Percentiles rank a stretch among this genome's conserved stretches.
Conservation (phyloP, 75 land plant species). For the Larix kaempferi region DNA sequence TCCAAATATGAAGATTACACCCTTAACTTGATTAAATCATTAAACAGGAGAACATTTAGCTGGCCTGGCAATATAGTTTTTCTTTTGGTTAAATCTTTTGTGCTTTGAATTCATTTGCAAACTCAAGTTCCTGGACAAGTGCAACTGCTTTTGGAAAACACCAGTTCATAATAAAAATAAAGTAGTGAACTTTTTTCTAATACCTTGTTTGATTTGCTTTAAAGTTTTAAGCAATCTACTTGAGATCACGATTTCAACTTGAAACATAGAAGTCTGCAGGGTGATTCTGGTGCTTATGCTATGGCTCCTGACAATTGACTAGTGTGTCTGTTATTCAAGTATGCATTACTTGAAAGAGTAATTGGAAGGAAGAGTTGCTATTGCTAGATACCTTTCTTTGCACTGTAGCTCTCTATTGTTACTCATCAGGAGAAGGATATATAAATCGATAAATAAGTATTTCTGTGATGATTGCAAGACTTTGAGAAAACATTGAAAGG, state of each 20-base stretch:
- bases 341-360: not conserved
- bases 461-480: too few relatives aligned
- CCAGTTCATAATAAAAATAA: not conserved
- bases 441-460: too few relatives aligned
- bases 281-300: not conserved
- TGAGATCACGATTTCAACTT: not conserved
- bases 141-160: not conserved
- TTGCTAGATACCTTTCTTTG: not conserved
- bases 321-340: not conserved
- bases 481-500: not conserved
- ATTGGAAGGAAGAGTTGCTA: not conserved
- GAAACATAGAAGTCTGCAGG: not conserved
- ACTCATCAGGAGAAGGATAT: not conserved
- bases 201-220: not conserved
- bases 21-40: too few relatives aligned
- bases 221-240: not conserved
- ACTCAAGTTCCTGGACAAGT: not conserved
- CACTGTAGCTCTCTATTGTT: not conserved
- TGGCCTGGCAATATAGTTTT: too few relatives aligned
- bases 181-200: not conserved
- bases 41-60: too few relatives aligned
- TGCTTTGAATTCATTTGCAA: not conserved
- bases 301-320: not conserved
- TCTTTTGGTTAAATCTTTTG: not conserved
- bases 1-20: too few relatives aligned